Percentiles rank a stretch among this genome's conserved stretches.
These are phyloP conservation scores for Malus fusca DNA, from an alignment of 306 rosid species.

Conservation along the genomic window DNA sequence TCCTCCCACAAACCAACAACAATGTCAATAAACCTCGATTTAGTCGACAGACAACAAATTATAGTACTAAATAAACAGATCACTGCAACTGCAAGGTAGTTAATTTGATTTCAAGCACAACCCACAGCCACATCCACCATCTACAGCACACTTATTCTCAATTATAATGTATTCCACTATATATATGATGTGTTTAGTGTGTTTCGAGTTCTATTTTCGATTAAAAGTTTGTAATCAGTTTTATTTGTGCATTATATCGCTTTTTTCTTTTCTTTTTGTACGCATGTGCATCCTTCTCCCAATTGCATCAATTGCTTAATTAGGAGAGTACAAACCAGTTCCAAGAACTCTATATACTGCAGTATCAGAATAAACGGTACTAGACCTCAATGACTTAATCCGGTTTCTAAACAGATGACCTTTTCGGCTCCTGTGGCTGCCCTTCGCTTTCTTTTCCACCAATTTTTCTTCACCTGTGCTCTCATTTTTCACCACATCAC, in stretches of 20 bases:
- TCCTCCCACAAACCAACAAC: neutral
- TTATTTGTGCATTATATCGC: neutral
- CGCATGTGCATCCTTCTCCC: slow-evolving; percentile 1
- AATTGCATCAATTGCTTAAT: neutral
- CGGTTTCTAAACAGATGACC: slow-evolving; percentile 29
- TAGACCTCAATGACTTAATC: slow-evolving; percentile 35
- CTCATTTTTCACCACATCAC: slow-evolving; percentile 3
- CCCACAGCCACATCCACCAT: no score
- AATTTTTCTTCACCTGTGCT: slow-evolving; percentile 12
- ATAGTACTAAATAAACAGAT: no score
- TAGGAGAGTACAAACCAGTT: slow-evolving; percentile 44
- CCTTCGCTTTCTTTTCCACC: slow-evolving; percentile 19
- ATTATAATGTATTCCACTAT: no score
- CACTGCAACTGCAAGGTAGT: no score
- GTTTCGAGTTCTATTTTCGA: neutral
- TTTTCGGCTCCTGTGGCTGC: slow-evolving; percentile 17
- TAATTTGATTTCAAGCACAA: no score
- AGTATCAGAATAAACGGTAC: slow-evolving; percentile 65
- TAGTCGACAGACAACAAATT: neutral
- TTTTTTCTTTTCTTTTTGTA: neutral
- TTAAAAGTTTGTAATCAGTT: no score
- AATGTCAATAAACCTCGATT: neutral
- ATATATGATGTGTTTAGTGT: neutral
- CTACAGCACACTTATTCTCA: no score
- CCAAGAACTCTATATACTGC: slow-evolving; percentile 53